Conservation (phyloP, 805 yeast species). For the Ogataea pilisensis region DNA sequence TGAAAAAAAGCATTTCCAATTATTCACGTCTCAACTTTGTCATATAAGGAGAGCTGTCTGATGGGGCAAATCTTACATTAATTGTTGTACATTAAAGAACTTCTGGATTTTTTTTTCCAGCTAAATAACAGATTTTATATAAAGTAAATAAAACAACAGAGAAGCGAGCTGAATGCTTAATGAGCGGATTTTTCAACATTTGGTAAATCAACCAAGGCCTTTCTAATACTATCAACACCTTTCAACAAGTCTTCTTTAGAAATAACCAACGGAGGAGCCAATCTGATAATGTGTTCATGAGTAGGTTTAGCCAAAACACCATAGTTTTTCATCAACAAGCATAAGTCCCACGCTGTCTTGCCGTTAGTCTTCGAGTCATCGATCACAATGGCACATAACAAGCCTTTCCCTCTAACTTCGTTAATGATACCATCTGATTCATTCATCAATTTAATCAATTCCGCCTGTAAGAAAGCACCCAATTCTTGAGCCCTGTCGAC, state of each 20-base stretch:
- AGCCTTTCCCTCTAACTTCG: constrained; percentile 79
- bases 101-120: too few relatives aligned
- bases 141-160: too few relatives aligned
- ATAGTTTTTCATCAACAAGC: constrained; percentile 78
- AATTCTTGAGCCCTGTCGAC: constrained; percentile 70
- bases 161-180: too few relatives aligned
- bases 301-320: constrained; percentile 97
- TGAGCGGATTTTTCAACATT: constrained; percentile 46
- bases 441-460: constrained; percentile 49
- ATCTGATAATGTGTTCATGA: constrained; percentile 89
- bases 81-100: too few relatives aligned
- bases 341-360: constrained; percentile 93
- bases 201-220: constrained; percentile 54
- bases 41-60: too few relatives aligned
- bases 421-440: constrained; percentile 51
- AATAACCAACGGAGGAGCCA: constrained; percentile 94
- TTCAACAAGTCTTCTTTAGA: constrained; percentile 77
- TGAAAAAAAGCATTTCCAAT: too few relatives aligned
- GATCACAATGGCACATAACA: constrained; percentile 86
- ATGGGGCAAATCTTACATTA: too few relatives aligned
- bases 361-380: constrained; percentile 82
- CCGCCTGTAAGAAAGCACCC: constrained; percentile 65
- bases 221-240: constrained; percentile 73
- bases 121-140: too few relatives aligned
- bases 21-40: too few relatives aligned